Conservation (phyloP, 768 basidiomycete genomes). For the Pleurotus sapidus region DNA sequence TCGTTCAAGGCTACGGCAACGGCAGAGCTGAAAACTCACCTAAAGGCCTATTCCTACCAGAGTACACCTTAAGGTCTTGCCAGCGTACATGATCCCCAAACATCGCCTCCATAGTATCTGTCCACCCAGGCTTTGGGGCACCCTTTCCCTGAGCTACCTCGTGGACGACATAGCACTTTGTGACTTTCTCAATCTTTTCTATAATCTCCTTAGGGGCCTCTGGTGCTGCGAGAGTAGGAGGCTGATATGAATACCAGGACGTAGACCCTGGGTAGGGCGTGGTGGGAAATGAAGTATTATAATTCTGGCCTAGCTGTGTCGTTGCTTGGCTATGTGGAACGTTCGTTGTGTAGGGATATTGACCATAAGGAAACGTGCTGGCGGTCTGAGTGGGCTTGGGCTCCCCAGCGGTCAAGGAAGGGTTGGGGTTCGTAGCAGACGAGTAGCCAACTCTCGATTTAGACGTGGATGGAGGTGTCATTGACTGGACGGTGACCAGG, state of each 20-base stretch:
- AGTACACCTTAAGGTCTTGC: constrained; percentile 67
- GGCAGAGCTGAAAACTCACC: constrained; percentile 33
- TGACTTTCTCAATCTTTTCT: constrained; percentile 44
- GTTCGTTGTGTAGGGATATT: constrained; percentile 11
- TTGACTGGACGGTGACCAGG: constrained; percentile 32
- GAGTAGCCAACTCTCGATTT: constrained; percentile 10
- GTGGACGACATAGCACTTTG: constrained; percentile 73
- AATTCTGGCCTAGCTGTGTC: neutral
- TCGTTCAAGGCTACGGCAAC: too few relatives aligned
- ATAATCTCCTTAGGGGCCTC: constrained; percentile 7
- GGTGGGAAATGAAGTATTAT: neutral
- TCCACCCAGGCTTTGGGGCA: constrained; percentile 56
- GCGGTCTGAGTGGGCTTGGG: neutral
- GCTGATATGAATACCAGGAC: constrained; percentile 4
- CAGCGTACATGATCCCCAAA: constrained; percentile 86
- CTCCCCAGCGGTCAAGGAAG: neutral
- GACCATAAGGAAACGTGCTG: constrained; percentile 7
- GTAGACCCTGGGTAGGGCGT: neutral
- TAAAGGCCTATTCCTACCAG: constrained; percentile 61
- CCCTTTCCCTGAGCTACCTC: constrained; percentile 49
- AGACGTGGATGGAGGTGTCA: constrained; percentile 15
- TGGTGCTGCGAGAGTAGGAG: neutral
- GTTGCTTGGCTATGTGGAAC: neutral
- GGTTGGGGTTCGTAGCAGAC: neutral
- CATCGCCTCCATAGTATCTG: constrained; percentile 74